Percentiles rank a stretch among this genome's conserved stretches.
These are phyloP conservation scores for Paracamarosporium sp. DNA, from an alignment of 2,329 filamentous ascomycete species.

Conservation along the genomic window DNA sequence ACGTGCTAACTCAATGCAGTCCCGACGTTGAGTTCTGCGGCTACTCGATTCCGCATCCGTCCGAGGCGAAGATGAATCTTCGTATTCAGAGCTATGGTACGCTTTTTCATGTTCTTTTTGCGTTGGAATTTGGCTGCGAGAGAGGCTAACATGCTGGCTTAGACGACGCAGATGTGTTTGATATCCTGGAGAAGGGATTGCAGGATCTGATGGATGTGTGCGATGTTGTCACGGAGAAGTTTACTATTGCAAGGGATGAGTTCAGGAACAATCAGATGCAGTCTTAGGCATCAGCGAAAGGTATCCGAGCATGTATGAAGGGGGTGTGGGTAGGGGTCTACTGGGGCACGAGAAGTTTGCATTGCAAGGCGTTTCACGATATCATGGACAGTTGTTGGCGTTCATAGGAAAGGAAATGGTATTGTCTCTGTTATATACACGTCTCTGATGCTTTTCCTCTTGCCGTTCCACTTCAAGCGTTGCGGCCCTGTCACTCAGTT, in stretches of 20 bases:
- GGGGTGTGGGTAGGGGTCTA: neutral
- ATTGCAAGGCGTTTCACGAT: conserved; percentile 41
- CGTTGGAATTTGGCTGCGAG: neutral
- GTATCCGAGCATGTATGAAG: neutral
- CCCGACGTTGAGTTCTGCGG: conserved; percentile 97
- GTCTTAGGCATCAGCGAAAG: too few species aligned
- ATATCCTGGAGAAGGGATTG: conserved; percentile 89
- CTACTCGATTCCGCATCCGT: conserved; percentile 96
- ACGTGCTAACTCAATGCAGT: conserved; percentile 55
- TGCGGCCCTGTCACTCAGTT: conserved; percentile 42
- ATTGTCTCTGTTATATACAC: conserved; percentile 45
- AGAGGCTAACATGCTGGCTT: conserved; percentile 11
- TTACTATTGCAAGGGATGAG: conserved; percentile 70
- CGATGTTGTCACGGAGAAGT: conserved; percentile 92
- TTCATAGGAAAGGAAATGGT: conserved; percentile 42
- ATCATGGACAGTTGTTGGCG: conserved; percentile 26
- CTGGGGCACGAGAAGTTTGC: conserved; percentile 16
- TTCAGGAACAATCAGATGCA: conserved; percentile 56
- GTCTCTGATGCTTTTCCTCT: conserved; percentile 22
- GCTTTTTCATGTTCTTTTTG: conserved; percentile 1
- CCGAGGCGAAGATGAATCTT: conserved; percentile 95
- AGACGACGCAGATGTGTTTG: conserved; percentile 82
- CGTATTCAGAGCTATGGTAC: conserved; percentile 95
- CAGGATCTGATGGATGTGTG: conserved; percentile 89
- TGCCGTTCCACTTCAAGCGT: conserved; percentile 29